Evolutionary conservation across 805 yeast species (phyloP).

Genomic region (Nakazawaea ambrosiae): DNA sequence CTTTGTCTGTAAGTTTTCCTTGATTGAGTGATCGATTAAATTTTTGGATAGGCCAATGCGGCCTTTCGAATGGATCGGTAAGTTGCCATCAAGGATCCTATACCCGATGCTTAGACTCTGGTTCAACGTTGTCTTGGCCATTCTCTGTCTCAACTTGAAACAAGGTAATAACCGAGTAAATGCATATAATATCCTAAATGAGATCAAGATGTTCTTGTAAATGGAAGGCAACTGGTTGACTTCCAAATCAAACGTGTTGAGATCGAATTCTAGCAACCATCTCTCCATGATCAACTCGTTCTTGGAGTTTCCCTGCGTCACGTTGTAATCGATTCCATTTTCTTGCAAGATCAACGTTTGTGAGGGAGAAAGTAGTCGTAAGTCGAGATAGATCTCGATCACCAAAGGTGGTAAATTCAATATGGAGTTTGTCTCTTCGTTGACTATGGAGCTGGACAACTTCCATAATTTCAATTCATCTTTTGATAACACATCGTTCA

Average conservation of each 20-base stretch:
- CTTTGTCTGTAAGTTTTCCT: constrained; percentile 48
- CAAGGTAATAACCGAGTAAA: constrained; percentile 65
- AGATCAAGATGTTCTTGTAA: constrained; percentile 66
- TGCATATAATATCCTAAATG: constrained; percentile 70
- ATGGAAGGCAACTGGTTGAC: constrained; percentile 52
- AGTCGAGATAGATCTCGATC: constrained; percentile 74
- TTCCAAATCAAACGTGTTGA: constrained; percentile 27
- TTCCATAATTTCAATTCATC: constrained; percentile 68
- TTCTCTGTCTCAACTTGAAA: constrained; percentile 44
- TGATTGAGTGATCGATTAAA: constrained; percentile 4
- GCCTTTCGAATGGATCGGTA: constrained; percentile 74
- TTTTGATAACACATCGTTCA: constrained; percentile 28
- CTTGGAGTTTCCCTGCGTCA: constrained; percentile 55
- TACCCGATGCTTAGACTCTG: constrained; percentile 44
- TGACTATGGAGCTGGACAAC: constrained; percentile 13
- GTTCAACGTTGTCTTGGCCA: constrained; percentile 25
- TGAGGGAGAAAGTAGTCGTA: constrained; percentile 46
- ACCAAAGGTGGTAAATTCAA: constrained; percentile 69
- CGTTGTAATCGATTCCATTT: constrained; percentile 42
- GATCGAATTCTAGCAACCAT: constrained; percentile 83
- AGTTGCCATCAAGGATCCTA: constrained; percentile 67
- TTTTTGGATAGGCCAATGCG: constrained; percentile 75
- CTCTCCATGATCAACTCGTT: constrained; percentile 89
- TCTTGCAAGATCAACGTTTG: constrained; percentile 58
- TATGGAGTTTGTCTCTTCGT: constrained; percentile 24